Conservation (phyloP, 768 basidiomycete genomes). For the Boletellus ananiceps region DNA sequence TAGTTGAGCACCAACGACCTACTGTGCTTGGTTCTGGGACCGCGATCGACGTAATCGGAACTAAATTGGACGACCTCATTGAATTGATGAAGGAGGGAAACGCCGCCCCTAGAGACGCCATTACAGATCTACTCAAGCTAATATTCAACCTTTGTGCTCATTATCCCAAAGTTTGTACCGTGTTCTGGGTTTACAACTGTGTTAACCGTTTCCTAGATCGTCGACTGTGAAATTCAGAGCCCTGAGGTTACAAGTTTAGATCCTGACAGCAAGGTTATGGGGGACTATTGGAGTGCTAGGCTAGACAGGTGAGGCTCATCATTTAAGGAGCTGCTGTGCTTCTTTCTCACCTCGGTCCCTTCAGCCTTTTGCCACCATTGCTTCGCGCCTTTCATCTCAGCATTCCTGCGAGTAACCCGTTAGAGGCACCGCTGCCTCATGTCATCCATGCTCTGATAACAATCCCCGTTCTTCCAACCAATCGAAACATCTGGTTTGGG, state of each 20-base stretch:
- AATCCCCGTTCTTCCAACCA: conserved; percentile 60
- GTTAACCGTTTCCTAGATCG: conserved; percentile 24
- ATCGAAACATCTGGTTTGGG: conserved; percentile 62
- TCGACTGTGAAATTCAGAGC: conserved; percentile 43
- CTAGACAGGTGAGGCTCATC: conserved; percentile 58
- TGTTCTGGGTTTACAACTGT: background rate
- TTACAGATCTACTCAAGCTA: conserved; percentile 81
- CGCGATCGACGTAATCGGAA: conserved; percentile 57
- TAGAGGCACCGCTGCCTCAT: conserved; percentile 73
- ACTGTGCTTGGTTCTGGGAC: conserved; percentile 37
- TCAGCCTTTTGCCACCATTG: conserved; percentile 61
- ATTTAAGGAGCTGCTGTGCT: background rate
- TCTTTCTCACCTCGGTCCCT: background rate
- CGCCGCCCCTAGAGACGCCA: conserved; percentile 52
- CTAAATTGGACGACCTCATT: conserved; percentile 57
- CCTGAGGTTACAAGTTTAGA: conserved; percentile 16
- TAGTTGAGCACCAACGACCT: conserved; percentile 61
- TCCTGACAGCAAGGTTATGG: conserved; percentile 47
- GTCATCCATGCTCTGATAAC: conserved; percentile 78
- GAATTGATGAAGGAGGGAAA: conserved; percentile 45
- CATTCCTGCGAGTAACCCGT: conserved; percentile 56
- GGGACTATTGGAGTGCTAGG: conserved; percentile 70
- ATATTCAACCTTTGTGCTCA: conserved; percentile 76
- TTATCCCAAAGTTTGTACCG: conserved; percentile 63
- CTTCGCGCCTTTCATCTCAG: conserved; percentile 67